Conservation (phyloP, 768 basidiomycete species). For the Leccinum variicolor region DNA sequence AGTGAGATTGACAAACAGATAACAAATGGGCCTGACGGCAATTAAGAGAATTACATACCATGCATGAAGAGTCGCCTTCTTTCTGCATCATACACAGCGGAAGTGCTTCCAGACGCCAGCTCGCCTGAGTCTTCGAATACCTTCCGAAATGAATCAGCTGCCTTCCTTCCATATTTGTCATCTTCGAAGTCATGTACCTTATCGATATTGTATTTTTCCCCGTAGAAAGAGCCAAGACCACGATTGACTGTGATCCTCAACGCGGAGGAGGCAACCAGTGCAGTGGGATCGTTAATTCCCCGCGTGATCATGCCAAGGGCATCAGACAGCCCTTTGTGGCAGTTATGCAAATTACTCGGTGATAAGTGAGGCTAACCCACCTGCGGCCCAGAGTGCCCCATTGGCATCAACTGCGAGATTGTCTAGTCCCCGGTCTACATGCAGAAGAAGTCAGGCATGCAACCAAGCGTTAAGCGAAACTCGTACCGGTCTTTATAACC, state of each 20-base stretch:
- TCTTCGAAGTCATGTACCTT: slow-evolving; percentile 38
- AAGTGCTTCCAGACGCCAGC: slow-evolving; percentile 53
- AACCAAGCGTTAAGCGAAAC: slow-evolving; percentile 2
- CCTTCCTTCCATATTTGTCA: not conserved
- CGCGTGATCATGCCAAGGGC: slow-evolving; percentile 31
- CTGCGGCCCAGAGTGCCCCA: slow-evolving; percentile 62
- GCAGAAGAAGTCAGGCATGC: slow-evolving; percentile 3
- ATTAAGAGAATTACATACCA: slow-evolving; percentile 38
- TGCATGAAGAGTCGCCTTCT: slow-evolving; percentile 53
- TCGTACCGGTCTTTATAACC: slow-evolving; percentile 48
- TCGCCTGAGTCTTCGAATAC: slow-evolving; percentile 67
- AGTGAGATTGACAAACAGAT: slow-evolving; percentile 3
- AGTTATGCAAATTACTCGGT: not conserved
- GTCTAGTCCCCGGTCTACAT: slow-evolving; percentile 50
- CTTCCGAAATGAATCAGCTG: slow-evolving; percentile 32
- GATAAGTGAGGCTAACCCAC: slow-evolving; percentile 30
- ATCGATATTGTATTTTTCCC: slow-evolving; percentile 56
- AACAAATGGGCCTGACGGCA: not conserved
- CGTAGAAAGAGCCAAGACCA: slow-evolving; percentile 49
- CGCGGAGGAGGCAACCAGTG: slow-evolving; percentile 45
- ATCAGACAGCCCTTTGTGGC: slow-evolving; percentile 41
- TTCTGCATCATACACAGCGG: slow-evolving; percentile 52
- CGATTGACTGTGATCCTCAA: slow-evolving; percentile 53
- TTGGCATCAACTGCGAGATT: slow-evolving; percentile 59
- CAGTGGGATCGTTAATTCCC: slow-evolving; percentile 42